These are phyloP conservation scores for Begonia loranthoides DNA, from an alignment of 306 rosid species.

Conservation along the genomic window DNA sequence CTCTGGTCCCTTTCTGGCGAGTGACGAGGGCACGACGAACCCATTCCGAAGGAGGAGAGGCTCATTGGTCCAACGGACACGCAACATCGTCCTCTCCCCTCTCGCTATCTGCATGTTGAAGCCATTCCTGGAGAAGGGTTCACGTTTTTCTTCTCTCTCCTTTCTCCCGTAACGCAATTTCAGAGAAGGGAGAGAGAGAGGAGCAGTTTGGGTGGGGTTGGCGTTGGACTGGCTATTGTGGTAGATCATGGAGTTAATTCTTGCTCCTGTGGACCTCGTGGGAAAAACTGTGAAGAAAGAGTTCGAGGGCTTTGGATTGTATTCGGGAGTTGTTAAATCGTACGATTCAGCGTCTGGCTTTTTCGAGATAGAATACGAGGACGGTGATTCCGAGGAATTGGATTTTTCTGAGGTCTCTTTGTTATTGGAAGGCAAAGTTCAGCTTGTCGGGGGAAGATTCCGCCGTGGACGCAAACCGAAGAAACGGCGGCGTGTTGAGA, in stretches of 20 bases:
- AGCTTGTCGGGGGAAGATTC: constrained; percentile 14
- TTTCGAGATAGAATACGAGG: constrained; percentile 42
- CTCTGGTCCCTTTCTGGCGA: neutral
- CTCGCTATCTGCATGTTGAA: constrained; percentile 21
- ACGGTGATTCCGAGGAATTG: constrained; percentile 61
- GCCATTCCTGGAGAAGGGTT: constrained; percentile 25
- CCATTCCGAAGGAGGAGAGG: neutral
- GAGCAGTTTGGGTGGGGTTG: neutral
- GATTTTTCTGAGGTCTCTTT: constrained; percentile 31
- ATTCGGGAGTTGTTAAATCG: constrained; percentile 67
- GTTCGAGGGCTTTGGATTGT: constrained; percentile 29
- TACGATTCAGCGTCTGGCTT: constrained; percentile 45
- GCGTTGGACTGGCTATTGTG: constrained; percentile 1
- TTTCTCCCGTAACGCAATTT: constrained; percentile 5
- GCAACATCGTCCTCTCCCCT: neutral
- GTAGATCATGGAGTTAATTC: constrained; percentile 27
- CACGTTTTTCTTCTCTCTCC: constrained; percentile 3
- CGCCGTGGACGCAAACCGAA: constrained; percentile 53
- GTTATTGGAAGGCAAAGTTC: constrained; percentile 21
- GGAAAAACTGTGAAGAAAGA: constrained; percentile 54
- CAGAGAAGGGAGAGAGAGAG: constrained; percentile 4
- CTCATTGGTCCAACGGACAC: constrained; percentile 10
- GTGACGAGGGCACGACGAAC: constrained; percentile 9
- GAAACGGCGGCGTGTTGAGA: constrained; percentile 44
- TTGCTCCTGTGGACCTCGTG: constrained; percentile 45